Evolutionary conservation across 805 yeast genomes (phyloP).

Genomic region (Zygoascus bituminiphila): DNA sequence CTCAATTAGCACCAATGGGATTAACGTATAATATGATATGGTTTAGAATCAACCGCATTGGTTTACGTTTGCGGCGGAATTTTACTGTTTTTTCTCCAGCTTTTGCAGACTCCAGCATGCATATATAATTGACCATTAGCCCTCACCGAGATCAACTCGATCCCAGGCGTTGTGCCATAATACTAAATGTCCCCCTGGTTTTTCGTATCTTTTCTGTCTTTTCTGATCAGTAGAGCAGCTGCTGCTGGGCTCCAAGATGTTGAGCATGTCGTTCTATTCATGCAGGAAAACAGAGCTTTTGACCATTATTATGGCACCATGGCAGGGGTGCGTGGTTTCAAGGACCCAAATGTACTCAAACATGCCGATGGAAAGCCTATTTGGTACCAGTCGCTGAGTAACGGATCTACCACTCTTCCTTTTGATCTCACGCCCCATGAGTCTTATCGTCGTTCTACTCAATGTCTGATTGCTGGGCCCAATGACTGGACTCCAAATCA

Average conservation of each 20-base stretch:
- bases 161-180: too few species aligned
- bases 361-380: conserved; percentile 8
- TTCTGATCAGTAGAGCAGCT: too few species aligned
- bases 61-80: too few species aligned
- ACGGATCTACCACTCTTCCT: conserved; percentile 15
- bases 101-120: too few species aligned
- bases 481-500: conserved; percentile 21
- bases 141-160: too few species aligned
- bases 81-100: too few species aligned
- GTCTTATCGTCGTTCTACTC: conserved; percentile 12
- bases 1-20: too few species aligned
- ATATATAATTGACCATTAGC: too few species aligned
- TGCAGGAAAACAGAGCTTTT: conserved; percentile 23
- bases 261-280: conserved; percentile 16
- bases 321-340: conserved; percentile 22
- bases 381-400: conserved; percentile 14
- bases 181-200: too few species aligned
- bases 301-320: conserved; percentile 20
- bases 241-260: conserved; percentile 9
- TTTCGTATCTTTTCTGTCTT: too few species aligned
- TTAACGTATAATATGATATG: too few species aligned
- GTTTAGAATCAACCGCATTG: too few species aligned
- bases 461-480: conserved; percentile 17
- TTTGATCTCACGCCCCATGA: conserved; percentile 14
- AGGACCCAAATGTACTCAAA: conserved; percentile 18